Conservation (phyloP, 768 basidiomycete species). For the Auricularia heimuer region DNA sequence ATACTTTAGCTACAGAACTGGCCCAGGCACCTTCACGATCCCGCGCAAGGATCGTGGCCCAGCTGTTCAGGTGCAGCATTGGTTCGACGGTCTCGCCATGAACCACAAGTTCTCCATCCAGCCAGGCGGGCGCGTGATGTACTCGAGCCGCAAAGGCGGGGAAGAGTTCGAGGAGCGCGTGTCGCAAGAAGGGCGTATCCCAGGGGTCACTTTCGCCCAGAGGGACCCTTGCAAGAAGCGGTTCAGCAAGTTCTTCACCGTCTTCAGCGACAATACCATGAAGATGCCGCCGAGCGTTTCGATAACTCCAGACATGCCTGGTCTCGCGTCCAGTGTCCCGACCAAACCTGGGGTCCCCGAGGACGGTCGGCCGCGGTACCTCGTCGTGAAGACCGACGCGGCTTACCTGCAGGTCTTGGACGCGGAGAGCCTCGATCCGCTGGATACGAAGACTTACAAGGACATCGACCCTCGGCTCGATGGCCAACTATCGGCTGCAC, state of each 20-base stretch:
- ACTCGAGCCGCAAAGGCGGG: slow-evolving; percentile 24
- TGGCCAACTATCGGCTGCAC: slow-evolving; percentile 26
- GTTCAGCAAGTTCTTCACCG: slow-evolving; percentile 20
- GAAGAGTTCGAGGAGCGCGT: slow-evolving; percentile 21
- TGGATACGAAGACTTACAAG: slow-evolving; percentile 20
- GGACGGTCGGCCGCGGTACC: slow-evolving; percentile 15
- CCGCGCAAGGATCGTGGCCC: too few species aligned
- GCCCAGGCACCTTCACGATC: too few species aligned
- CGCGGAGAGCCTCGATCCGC: slow-evolving; percentile 28
- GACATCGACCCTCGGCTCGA: slow-evolving; percentile 24
- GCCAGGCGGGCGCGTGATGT: slow-evolving; percentile 13
- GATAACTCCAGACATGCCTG: slow-evolving; percentile 18
- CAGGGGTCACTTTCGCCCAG: slow-evolving; percentile 14
- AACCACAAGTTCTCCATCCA: slow-evolving; percentile 32
- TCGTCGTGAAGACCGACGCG: too few species aligned
- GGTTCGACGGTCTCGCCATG: slow-evolving; percentile 34
- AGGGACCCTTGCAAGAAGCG: slow-evolving; percentile 15
- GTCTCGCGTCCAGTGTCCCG: slow-evolving; percentile 4
- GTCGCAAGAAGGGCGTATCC: slow-evolving; percentile 11
- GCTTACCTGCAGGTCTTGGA: slow-evolving; percentile 22
- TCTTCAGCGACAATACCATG: slow-evolving; percentile 1
- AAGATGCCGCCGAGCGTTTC: slow-evolving; percentile 10
- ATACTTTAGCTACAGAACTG: too few species aligned
- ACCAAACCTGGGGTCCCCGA: slow-evolving; percentile 18
- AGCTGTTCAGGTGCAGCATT: slow-evolving; percentile 18